Conservation (phyloP, 257 asterid species). For the Linaria vulgaris region DNA sequence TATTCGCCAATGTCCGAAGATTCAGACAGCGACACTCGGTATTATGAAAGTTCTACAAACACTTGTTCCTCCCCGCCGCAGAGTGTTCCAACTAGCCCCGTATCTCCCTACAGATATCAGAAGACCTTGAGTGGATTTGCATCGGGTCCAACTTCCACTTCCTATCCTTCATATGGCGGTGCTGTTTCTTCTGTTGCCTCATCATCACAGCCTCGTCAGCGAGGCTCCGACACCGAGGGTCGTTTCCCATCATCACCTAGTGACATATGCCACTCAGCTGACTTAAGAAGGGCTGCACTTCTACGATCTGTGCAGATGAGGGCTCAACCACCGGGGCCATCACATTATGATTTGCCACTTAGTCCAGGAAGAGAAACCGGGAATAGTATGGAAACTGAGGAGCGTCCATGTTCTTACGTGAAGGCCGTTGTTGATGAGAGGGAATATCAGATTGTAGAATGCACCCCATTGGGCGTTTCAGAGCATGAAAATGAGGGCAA, state of each 20-base stretch:
- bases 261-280: constrained; percentile 97
- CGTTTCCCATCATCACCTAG: constrained; percentile 97
- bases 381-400: constrained; percentile 58
- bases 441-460: constrained; percentile 48
- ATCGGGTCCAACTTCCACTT: constrained; percentile 45
- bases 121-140: constrained; percentile 48
- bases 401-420: constrained; percentile 51
- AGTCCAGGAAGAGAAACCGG: constrained; percentile 54
- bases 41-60: constrained; percentile 54
- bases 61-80: constrained; percentile 71
- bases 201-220: constrained; percentile 69
- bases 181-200: constrained; percentile 35
- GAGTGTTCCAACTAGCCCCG: constrained; percentile 84
- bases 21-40: constrained; percentile 81
- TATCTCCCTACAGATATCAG: constrained; percentile 82
- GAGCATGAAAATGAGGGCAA: constrained; percentile 46
- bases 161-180: constrained; percentile 42
- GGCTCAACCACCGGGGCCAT: constrained; percentile 59
- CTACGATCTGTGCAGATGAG: constrained; percentile 92
- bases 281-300: constrained; percentile 86
- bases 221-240: constrained; percentile 87
- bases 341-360: constrained; percentile 45
- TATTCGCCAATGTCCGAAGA: constrained; percentile 99
- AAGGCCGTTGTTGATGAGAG: constrained; percentile 54
- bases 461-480: constrained; percentile 31